Conservation (phyloP, 495 filamentous ascomycete genomes). For the Aspergillus bridgeri region DNA sequence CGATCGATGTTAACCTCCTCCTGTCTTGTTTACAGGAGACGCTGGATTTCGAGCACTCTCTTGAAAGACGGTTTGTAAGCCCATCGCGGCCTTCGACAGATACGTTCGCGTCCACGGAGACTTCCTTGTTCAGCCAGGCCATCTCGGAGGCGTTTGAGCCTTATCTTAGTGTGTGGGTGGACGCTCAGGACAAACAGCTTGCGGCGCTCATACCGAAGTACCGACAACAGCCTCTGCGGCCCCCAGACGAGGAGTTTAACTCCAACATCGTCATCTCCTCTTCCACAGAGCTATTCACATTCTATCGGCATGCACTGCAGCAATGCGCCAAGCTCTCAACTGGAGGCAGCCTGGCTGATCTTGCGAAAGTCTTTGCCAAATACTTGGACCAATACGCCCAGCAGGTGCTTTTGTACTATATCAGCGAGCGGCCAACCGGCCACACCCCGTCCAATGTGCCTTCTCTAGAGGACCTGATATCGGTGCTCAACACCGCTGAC, state of each 20-base stretch:
- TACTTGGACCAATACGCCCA: slow-evolving; percentile 96
- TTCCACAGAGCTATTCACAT: slow-evolving; percentile 94
- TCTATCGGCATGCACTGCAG: slow-evolving; percentile 84
- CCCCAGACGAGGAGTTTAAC: slow-evolving; percentile 87
- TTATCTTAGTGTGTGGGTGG: slow-evolving; percentile 95
- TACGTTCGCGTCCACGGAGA: slow-evolving; percentile 78
- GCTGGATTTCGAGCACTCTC: slow-evolving; percentile 90
- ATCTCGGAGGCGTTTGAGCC: slow-evolving; percentile 98
- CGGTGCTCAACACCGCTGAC: slow-evolving; percentile 93
- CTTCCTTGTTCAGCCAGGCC: slow-evolving; percentile 78
- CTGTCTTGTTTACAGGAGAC: slow-evolving; percentile 94
- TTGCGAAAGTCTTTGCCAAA: slow-evolving; percentile 82
- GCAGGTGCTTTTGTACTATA: slow-evolving; percentile 78
- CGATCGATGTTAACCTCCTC: slow-evolving; percentile 86
- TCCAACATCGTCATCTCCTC: slow-evolving; percentile 85
- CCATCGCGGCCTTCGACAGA: slow-evolving; percentile 85
- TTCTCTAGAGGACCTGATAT: slow-evolving; percentile 69
- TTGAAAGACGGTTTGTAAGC: slow-evolving; percentile 78
- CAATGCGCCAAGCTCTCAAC: slow-evolving; percentile 97
- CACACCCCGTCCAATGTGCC: slow-evolving; percentile 52
- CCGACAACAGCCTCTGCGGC: slow-evolving; percentile 74
- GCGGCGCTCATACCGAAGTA: slow-evolving; percentile 86
- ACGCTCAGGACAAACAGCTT: slow-evolving; percentile 88
- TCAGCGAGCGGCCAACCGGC: slow-evolving; percentile 56
- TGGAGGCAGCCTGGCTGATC: slow-evolving; percentile 77